Conservation (phyloP, 2,329 filamentous ascomycete species). For the Epichloe aotearoae region DNA sequence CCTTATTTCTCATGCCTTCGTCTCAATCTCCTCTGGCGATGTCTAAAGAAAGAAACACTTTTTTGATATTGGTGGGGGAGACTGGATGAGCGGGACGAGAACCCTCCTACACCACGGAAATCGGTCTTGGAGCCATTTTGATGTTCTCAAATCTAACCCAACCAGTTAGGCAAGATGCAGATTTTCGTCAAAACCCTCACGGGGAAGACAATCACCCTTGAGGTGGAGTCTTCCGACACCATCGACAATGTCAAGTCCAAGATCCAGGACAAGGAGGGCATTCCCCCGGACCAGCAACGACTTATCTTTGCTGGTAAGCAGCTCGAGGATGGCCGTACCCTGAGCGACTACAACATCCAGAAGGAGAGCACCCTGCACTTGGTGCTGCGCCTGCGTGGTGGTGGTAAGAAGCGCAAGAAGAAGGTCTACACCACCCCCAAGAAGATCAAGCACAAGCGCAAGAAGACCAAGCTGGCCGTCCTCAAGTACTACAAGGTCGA, state of each 20-base stretch:
- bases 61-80: not conserved
- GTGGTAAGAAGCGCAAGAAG: conserved; percentile 99
- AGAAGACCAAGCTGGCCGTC: conserved; percentile 99
- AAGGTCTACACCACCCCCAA: conserved; percentile 99
- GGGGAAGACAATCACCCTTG: conserved; percentile 99
- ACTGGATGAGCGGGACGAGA: not conserved
- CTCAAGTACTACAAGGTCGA: conserved; percentile 99
- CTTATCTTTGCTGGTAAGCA: conserved; percentile 99
- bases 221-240: conserved; percentile 99
- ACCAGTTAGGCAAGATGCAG: conserved; percentile 53
- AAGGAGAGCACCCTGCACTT: conserved; percentile 99
- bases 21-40: conserved; percentile 4
- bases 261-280: conserved; percentile 97
- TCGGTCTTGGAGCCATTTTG: not conserved
- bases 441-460: conserved; percentile 99
- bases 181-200: conserved; percentile 79
- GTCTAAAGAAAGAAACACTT: not conserved
- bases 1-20: conserved; percentile 8
- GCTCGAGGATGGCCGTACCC: conserved; percentile 97
- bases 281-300: conserved; percentile 95
- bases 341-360: conserved; percentile 99
- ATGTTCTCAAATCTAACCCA: conserved; percentile 25
- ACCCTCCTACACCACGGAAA: not conserved
- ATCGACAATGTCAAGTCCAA: conserved; percentile 99
- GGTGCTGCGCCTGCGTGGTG: conserved; percentile 95